These are phyloP conservation scores for Psilocybe mexicana DNA, from an alignment of 1,284 basidiomycete genomes.

Conservation along the genomic window DNA sequence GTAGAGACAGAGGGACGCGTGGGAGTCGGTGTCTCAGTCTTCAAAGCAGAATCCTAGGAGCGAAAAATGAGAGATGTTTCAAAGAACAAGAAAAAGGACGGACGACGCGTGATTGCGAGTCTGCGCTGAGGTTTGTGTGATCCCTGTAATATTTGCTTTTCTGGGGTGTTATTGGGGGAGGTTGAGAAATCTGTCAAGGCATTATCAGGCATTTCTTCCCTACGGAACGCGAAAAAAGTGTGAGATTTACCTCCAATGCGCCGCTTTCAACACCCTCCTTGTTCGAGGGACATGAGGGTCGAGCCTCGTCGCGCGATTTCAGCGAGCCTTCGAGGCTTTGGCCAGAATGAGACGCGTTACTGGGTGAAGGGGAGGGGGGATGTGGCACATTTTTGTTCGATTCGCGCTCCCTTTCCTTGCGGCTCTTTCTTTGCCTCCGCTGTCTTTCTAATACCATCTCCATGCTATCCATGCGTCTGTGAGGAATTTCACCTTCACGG, in stretches of 20 bases:
- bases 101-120: constrained; percentile 35
- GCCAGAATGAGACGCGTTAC: constrained; percentile 41
- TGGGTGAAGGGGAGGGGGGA: constrained; percentile 51
- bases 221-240: constrained; percentile 30
- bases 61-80: constrained; percentile 17
- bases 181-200: constrained; percentile 24
- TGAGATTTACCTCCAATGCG: constrained; percentile 29
- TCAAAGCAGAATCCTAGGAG: constrained; percentile 31
- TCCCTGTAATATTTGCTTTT: constrained; percentile 60
- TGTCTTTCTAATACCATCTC: constrained; percentile 71
- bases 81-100: constrained; percentile 15
- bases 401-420: constrained; percentile 45
- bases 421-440: constrained; percentile 53
- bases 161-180: constrained; percentile 50
- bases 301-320: constrained; percentile 55
- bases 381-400: constrained; percentile 32
- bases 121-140: constrained; percentile 45
- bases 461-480: constrained; percentile 69
- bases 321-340: constrained; percentile 48
- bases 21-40: constrained; percentile 41
- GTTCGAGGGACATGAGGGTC: constrained; percentile 21
- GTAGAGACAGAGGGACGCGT: constrained; percentile 28
- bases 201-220: constrained; percentile 14
- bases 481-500: constrained; percentile 44
- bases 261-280: constrained; percentile 13